Evolutionary conservation across 352 stramenopile species (phyloP), one percentile per base, ranked within the genome.

Genomic region (Pythium phragmitis): DNA sequence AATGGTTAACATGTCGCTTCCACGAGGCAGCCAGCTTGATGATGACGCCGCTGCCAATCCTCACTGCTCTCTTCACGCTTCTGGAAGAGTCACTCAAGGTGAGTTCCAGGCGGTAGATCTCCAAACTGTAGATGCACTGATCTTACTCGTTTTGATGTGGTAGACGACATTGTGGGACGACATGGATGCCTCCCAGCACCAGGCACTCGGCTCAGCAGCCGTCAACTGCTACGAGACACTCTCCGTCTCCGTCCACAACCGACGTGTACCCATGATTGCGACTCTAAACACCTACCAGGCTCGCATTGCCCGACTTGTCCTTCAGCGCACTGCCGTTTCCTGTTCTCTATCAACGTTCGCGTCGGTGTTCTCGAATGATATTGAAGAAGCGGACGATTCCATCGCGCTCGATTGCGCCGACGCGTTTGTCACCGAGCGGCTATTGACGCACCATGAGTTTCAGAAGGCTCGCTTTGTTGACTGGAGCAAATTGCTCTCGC

Each of bases 1-100:
- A 86, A 58, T 95, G 86, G 86, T 28, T 92, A 17, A 57, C 70
- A 0, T 48, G 57, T 8, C 70, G 87, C 33, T 75, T 87, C 41
- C 61, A 80, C 36, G 53, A 70, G 30, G 53, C 62, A 9, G 11
- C 54, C 2, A 59, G 68, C 26, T 72, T 70, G 6, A 17, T 26
- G 9, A 19, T 11, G 1, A 19, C 30, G 0, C 61, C 64, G 11
- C 30, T 69, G 11, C 8, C 28, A 21, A 48, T 85, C 21, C 45
- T 88, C 14, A 61, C 77, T 21, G 59, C 81, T 23, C 63, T 89
- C 19, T 68, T 75, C 60, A 64, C 58, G 4, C 58, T 92, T 17
- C 59, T 92, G 8, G 63, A 76, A 30, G 58, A 50, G 19, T 69
- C 65, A n/a, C n/a, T 79, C 4, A 64, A 63, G 62, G 72, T 74